Conservation (phyloP, 73 alveolate species). For the Paramecium biaurelia region DNA sequence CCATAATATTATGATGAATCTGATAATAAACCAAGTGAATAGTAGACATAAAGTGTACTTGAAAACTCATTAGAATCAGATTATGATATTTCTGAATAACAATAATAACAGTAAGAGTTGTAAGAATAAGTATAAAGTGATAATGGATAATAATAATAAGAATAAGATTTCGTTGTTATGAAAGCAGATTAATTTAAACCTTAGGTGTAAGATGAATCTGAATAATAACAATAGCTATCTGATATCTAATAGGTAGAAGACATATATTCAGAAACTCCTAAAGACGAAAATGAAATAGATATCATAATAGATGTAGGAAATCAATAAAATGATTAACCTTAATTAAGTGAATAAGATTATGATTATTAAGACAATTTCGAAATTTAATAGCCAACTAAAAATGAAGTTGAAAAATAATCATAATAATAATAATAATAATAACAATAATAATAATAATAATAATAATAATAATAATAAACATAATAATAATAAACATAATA, state of each 20-base stretch:
- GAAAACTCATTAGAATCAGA: background rate
- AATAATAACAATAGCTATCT: background rate
- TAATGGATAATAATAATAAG: background rate
- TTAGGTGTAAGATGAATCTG: background rate
- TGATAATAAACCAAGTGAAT: background rate
- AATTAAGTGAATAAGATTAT: background rate
- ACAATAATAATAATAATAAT: background rate
- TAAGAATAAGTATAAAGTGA: background rate
- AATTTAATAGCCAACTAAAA: background rate
- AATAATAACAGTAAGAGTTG: background rate
- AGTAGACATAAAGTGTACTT: background rate
- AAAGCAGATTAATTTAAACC: background rate
- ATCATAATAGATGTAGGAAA: background rate
- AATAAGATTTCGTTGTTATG: background rate
- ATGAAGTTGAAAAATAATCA: background rate
- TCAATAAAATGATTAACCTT: background rate
- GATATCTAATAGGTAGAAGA: background rate
- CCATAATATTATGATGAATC: conserved; percentile 14
- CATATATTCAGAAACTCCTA: background rate
- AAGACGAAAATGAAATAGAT: background rate
- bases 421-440: background rate
- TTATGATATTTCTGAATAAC: background rate
- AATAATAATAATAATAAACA: background rate
- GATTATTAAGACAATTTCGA: background rate
- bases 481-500: background rate